Percentiles rank a stretch among this genome's conserved stretches.
phyloP scores from a whole-genome alignment of 1,139 yeast genomes.

The Hyphopichia buzzinii region DNA sequence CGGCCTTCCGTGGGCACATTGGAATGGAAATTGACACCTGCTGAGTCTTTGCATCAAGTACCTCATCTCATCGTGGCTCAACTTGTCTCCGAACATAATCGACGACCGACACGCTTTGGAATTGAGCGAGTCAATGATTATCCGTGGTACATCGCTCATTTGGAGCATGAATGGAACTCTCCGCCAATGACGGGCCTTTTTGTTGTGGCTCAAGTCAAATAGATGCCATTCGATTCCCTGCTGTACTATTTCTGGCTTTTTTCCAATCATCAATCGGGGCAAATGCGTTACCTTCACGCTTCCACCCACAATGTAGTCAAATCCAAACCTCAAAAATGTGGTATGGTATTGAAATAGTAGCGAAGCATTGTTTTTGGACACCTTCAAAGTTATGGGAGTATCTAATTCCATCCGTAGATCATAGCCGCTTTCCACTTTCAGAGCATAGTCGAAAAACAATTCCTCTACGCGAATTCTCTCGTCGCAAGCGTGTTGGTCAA shows the following conservation, averaged over 20 bases:
- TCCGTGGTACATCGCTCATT: constrained; percentile 39
- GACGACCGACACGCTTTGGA: constrained; percentile 73
- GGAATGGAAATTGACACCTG: constrained; percentile 61
- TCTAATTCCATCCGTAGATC: constrained; percentile 11
- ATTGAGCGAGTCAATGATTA: constrained; percentile 50
- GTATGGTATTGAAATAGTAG: constrained; percentile 24
- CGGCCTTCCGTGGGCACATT: constrained; percentile 89
- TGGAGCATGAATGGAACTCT: not conserved
- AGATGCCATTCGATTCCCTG: not conserved
- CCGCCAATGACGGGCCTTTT: not conserved
- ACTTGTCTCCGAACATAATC: constrained; percentile 66
- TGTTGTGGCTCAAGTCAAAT: not conserved
- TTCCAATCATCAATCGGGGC: constrained; percentile 37
- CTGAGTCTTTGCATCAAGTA: constrained; percentile 40
- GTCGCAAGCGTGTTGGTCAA: constrained; percentile 83
- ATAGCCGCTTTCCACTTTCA: constrained; percentile 1
- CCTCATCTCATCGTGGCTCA: constrained; percentile 44
- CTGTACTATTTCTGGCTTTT: constrained; percentile 7
- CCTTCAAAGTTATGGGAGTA: constrained; percentile 15
- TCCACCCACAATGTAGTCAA: constrained; percentile 19
- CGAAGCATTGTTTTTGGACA: constrained; percentile 25
- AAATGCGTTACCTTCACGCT: constrained; percentile 30
- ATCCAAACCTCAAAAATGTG: constrained; percentile 35
- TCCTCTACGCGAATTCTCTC: constrained; percentile 62
- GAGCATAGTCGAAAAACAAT: constrained; percentile 33